These are phyloP conservation scores for Meyerozyma sp. DNA, from an alignment of 1,139 yeast genomes.

Conservation along the genomic window DNA sequence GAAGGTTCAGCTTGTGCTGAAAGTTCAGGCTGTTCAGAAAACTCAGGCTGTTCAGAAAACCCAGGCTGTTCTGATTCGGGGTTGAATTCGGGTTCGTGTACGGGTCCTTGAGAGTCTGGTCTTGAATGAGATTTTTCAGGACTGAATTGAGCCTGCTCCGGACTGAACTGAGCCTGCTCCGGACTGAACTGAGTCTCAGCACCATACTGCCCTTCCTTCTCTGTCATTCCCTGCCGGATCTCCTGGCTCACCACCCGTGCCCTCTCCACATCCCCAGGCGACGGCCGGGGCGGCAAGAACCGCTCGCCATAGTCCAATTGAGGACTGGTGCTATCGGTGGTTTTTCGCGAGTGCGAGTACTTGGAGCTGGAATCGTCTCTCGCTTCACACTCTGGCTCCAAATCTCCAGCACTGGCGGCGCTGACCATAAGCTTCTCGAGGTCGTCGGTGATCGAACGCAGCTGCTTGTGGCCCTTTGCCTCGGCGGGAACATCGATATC, in stretches of 20 bases:
- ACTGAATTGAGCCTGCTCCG: not conserved
- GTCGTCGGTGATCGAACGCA: constrained; percentile 26
- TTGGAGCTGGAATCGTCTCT: constrained; percentile 2
- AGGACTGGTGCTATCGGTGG: constrained; percentile 2
- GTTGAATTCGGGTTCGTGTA: no score
- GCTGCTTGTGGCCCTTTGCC: not conserved
- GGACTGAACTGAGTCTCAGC: not conserved
- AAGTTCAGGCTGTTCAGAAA: not conserved
- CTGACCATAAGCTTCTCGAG: constrained; percentile 38
- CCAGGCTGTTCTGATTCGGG: no score
- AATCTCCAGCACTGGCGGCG: constrained; percentile 17
- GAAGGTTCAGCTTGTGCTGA: no score
- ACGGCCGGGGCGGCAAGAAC: constrained; percentile 35
- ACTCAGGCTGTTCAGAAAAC: no score
- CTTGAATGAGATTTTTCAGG: not conserved
- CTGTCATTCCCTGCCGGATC: not conserved
- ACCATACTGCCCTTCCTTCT: no score
- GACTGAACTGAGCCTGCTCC: not conserved
- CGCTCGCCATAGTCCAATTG: not conserved
- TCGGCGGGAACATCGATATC: constrained; percentile 2
- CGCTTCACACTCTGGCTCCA: not conserved
- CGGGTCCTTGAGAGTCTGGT: no score
- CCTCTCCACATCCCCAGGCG: constrained; percentile 22
- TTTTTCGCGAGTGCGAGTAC: constrained; percentile 1
- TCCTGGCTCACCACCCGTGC: constrained; percentile 23